phyloP scores from a whole-genome alignment of 164 flowering plant species.

The Chimonanthus salicifolius region DNA sequence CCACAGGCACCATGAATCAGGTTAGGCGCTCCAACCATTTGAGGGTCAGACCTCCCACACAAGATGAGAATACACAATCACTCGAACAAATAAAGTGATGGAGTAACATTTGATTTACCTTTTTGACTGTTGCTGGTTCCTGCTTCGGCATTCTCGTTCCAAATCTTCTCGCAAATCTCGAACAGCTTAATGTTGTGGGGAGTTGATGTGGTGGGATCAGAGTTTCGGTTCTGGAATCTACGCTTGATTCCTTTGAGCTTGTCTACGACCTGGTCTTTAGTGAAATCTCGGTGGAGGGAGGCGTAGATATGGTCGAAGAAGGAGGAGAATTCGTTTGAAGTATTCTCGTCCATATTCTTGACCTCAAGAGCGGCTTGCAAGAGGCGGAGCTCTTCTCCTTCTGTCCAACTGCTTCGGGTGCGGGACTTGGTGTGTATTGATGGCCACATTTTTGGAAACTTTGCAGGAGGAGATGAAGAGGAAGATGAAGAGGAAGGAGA shows the following conservation, averaged over 20 bases:
- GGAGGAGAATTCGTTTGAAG: neutral
- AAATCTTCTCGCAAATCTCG: constrained; percentile 6
- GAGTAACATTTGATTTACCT: neutral
- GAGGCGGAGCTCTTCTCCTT: constrained; percentile 4
- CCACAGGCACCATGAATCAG: no score
- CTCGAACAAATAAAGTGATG: no score
- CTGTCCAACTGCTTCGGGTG: neutral
- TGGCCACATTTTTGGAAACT: neutral
- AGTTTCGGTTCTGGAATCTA: neutral
- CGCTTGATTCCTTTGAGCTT: constrained; percentile 1
- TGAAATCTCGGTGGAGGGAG: neutral
- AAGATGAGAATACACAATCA: no score
- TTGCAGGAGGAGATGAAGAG: neutral
- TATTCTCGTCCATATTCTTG: no score
- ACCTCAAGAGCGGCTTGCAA: neutral
- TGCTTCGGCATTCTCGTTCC: neutral
- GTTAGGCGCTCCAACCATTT: no score
- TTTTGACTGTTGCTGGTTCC: neutral
- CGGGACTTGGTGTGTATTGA: neutral
- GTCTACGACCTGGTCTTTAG: neutral
- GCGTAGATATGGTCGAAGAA: neutral
- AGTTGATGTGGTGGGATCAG: neutral
- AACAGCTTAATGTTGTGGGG: neutral
- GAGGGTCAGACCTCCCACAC: no score
- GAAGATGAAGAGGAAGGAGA: neutral